Evolutionary conservation across 1,284 basidiomycete species (phyloP).

Genomic region (Trichosporon asahii): DNA sequence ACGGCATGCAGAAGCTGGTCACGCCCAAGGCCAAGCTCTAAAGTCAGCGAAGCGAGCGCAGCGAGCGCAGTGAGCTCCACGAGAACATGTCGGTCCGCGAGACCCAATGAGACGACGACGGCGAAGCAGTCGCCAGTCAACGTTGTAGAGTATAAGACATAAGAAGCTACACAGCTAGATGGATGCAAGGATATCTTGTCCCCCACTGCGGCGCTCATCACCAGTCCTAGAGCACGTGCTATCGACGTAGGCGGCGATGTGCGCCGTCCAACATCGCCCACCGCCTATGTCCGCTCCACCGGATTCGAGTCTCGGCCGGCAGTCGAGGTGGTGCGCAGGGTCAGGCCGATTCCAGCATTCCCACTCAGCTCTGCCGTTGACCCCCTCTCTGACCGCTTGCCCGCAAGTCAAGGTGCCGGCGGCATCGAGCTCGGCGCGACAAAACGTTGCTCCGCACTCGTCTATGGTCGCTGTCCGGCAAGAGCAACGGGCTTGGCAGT

Average conservation of each 20-base stretch:
- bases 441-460: too few relatives aligned
- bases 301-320: not conserved
- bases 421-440: too few relatives aligned
- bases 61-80: not conserved
- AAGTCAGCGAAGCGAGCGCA: not conserved
- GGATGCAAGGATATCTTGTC: not conserved
- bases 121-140: not conserved
- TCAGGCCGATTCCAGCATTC: not conserved
- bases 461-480: too few relatives aligned
- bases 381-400: too few relatives aligned
- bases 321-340: too few relatives aligned
- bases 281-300: not conserved
- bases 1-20: conserved; percentile 51
- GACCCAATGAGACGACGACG: not conserved
- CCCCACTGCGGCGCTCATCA: too few relatives aligned
- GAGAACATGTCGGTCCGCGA: too few relatives aligned
- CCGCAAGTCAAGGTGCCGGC: too few relatives aligned
- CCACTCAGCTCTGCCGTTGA: too few relatives aligned
- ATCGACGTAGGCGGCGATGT: too few relatives aligned
- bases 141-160: not conserved
- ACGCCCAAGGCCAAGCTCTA: conserved; percentile 31
- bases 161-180: not conserved
- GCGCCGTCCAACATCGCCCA: not conserved
- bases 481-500: too few relatives aligned
- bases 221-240: not conserved